Evolutionary conservation across 2,329 filamentous ascomycete species (phyloP).

Genomic region (Rutstroemia sp.): DNA sequence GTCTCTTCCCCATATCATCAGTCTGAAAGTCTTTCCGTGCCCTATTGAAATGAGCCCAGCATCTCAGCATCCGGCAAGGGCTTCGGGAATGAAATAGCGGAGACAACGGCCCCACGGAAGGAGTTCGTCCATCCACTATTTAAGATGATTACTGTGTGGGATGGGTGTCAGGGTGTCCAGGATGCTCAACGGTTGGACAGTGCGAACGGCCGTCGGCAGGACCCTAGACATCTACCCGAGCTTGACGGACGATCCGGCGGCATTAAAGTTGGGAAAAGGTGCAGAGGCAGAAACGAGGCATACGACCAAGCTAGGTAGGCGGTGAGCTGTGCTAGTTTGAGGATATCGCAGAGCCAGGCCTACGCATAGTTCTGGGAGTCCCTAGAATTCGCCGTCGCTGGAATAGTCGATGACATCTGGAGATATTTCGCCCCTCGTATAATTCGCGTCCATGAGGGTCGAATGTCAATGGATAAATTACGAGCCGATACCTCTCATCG

Average conservation of each 20-base stretch:
- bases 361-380: too few species aligned
- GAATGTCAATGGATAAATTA: not conserved
- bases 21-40: too few species aligned
- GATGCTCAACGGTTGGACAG: conserved; percentile 6
- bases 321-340: too few species aligned
- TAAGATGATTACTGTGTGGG: not conserved
- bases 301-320: not conserved
- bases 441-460: too few species aligned
- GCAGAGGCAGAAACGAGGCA: not conserved
- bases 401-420: too few species aligned
- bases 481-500: not conserved
- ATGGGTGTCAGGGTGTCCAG: not conserved
- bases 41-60: not conserved
- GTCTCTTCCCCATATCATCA: not conserved
- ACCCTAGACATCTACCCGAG: conserved; percentile 7
- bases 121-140: not conserved
- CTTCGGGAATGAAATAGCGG: not conserved
- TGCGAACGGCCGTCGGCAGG: conserved; percentile 6
- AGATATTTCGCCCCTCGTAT: too few species aligned
- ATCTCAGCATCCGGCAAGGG: not conserved
- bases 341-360: too few species aligned
- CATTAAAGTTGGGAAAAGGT: not conserved
- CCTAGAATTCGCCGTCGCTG: not conserved
- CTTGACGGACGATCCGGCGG: conserved; percentile 5
- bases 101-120: not conserved